Conservation (phyloP, 1,139 yeast species). For the Magnusiomyces sp. region DNA sequence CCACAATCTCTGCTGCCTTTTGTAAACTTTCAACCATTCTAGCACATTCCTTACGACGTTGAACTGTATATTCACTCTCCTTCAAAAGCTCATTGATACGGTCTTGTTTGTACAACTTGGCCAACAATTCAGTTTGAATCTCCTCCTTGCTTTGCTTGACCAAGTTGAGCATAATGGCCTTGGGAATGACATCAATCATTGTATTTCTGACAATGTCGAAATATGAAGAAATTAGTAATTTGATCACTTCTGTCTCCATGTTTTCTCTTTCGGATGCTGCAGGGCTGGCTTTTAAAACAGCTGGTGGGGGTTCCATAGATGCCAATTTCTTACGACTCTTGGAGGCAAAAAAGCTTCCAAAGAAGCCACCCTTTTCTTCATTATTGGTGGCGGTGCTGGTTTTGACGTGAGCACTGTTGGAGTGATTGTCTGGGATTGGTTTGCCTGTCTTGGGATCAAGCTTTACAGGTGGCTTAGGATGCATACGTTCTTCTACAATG, state of each 20-base stretch:
- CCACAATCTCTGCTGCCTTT: conserved; percentile 86
- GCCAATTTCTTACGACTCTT: conserved; percentile 92
- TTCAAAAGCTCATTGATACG: conserved; percentile 72
- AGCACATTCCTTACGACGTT: conserved; percentile 88
- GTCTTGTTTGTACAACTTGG: conserved; percentile 71
- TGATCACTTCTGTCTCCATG: conserved; percentile 94
- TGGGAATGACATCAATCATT: conserved; percentile 87
- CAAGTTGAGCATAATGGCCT: conserved; percentile 88
- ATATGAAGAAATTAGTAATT: conserved; percentile 81
- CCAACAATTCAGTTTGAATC: conserved; percentile 82
- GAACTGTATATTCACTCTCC: conserved; percentile 88
- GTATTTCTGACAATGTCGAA: conserved; percentile 90
- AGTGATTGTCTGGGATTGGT: conserved; percentile 23
- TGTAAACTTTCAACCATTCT: conserved; percentile 89
- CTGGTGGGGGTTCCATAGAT: conserved; percentile 96
- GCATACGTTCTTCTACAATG: conserved; percentile 83
- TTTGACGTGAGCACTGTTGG: conserved; percentile 25
- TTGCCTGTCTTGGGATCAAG: conserved; percentile 92
- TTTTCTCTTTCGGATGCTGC: conserved; percentile 92
- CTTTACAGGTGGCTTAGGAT: conserved; percentile 69
- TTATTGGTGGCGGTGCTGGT: conserved; percentile 37
- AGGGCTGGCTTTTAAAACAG: conserved; percentile 90
- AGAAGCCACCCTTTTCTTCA: conserved; percentile 52
- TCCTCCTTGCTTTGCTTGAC: conserved; percentile 77
- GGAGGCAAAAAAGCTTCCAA: conserved; percentile 88